A percentile compares a stretch with the other conserved stretches of the same genome.
These are phyloP conservation scores for Russula sp. DNA, from an alignment of 768 basidiomycete species.

Conservation along the genomic window DNA sequence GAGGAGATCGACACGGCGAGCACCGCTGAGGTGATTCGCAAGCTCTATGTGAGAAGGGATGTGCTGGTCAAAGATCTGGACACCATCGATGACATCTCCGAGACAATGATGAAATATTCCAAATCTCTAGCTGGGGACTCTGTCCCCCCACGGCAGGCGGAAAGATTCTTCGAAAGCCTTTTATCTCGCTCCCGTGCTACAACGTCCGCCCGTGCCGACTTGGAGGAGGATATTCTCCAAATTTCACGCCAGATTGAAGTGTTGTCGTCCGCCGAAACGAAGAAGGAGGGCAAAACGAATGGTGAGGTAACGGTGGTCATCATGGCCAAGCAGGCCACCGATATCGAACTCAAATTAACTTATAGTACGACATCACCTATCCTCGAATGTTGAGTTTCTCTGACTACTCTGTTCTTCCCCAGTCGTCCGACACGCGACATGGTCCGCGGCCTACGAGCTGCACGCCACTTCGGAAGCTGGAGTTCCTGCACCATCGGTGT, in stretches of 20 bases:
- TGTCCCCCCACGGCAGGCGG: constrained; percentile 33
- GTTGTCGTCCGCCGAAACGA: constrained; percentile 28
- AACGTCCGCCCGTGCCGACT: constrained; percentile 28
- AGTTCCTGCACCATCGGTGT: constrained; percentile 37
- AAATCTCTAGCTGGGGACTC: constrained; percentile 38
- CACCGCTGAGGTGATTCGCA: constrained; percentile 21
- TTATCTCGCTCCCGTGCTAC: constrained; percentile 33
- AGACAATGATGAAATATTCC: constrained; percentile 39
- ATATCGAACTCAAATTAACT: constrained; percentile 41
- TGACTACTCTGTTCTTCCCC: not conserved
- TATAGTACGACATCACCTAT: constrained; percentile 37
- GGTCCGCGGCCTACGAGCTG: constrained; percentile 53
- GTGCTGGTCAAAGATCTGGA: constrained; percentile 33
- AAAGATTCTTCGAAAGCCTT: constrained; percentile 36
- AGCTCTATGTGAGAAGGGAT: constrained; percentile 31
- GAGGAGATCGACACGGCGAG: constrained; percentile 21
- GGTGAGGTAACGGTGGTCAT: constrained; percentile 38
- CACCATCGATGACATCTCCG: constrained; percentile 36
- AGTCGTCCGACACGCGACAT: constrained; percentile 47
- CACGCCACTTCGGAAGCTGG: constrained; percentile 40
- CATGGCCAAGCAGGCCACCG: constrained; percentile 31
- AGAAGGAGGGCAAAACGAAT: constrained; percentile 28
- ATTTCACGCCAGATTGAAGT: constrained; percentile 35
- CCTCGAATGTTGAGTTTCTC: not conserved
- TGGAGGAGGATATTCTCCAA: constrained; percentile 31